Percentiles rank a stretch among this genome's conserved stretches.
Conservation (phyloP, 495 filamentous ascomycete genomes). For the Penicillium longicatenatum region DNA sequence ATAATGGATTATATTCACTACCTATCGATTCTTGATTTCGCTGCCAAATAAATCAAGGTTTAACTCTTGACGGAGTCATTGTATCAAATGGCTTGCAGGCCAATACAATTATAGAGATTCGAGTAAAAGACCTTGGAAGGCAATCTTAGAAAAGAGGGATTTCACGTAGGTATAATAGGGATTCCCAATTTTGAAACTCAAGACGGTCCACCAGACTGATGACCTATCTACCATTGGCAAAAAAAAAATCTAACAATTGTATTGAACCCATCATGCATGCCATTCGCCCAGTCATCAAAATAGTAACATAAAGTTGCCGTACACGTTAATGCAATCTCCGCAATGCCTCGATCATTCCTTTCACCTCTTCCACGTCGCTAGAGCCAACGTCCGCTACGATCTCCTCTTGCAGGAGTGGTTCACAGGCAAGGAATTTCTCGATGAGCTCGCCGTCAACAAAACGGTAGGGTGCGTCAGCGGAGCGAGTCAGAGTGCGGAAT, state of each 20-base stretch:
- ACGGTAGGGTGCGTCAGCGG: slow-evolving; percentile 74
- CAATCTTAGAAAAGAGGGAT: too few species aligned
- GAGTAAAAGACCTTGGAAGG: too few species aligned
- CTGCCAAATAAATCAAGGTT: too few species aligned
- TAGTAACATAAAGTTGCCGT: neutral
- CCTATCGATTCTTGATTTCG: too few species aligned
- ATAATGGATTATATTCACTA: neutral
- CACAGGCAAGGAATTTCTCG: slow-evolving; percentile 76
- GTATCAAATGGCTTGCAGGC: too few species aligned
- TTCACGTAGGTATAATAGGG: too few species aligned
- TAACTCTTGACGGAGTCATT: too few species aligned
- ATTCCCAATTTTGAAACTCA: too few species aligned
- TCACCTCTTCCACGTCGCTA: slow-evolving; percentile 68
- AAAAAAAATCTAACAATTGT: neutral
- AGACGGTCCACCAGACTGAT: too few species aligned
- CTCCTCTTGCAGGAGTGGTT: slow-evolving; percentile 62
- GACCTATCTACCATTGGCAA: neutral
- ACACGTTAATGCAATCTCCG: slow-evolving; percentile 64
- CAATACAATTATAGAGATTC: neutral
- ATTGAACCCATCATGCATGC: neutral
- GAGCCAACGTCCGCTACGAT: slow-evolving; percentile 60
- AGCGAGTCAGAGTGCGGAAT: slow-evolving; percentile 69
- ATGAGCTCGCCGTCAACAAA: slow-evolving; percentile 94
- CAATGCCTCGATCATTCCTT: slow-evolving; percentile 70
- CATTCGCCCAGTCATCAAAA: neutral